These are phyloP conservation scores for Claviceps sp. DNA, from an alignment of 2,329 filamentous ascomycete genomes.

Conservation along the genomic window DNA sequence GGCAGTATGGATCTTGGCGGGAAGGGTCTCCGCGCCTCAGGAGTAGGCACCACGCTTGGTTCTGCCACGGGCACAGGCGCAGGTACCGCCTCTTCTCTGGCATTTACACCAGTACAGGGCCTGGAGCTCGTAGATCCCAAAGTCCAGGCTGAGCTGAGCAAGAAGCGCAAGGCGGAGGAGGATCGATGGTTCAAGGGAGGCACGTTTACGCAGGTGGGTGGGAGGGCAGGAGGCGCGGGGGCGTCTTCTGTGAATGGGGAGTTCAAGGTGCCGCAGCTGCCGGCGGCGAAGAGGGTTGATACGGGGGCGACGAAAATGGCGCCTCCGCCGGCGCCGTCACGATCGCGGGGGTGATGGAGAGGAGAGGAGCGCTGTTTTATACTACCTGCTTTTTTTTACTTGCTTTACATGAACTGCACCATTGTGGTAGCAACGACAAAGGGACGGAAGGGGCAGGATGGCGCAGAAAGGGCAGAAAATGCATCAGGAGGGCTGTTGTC, in stretches of 20 bases:
- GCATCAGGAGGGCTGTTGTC: no score
- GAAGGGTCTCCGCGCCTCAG: slow-evolving; percentile 66
- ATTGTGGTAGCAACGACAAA: no score
- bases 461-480: no score
- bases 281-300: slow-evolving; percentile 55
- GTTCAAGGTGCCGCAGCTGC: slow-evolving; percentile 74
- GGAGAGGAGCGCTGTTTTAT: no score
- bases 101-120: slow-evolving; percentile 90
- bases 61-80: slow-evolving; percentile 56
- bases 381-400: no score
- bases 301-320: slow-evolving; percentile 24
- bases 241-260: slow-evolving; percentile 39
- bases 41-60: slow-evolving; percentile 60
- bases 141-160: slow-evolving; percentile 70
- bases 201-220: slow-evolving; percentile 77
- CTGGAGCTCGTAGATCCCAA: slow-evolving; percentile 93
- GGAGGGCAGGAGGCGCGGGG: slow-evolving; percentile 20
- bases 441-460: no score
- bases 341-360: background rate
- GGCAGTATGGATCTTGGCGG: slow-evolving; percentile 59
- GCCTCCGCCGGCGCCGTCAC: slow-evolving; percentile 18
- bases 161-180: slow-evolving; percentile 87
- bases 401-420: no score
- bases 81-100: slow-evolving; percentile 73
- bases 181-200: slow-evolving; percentile 95